Conservation (phyloP, 164 flowering plant species). For the Berberis thunbergii region DNA sequence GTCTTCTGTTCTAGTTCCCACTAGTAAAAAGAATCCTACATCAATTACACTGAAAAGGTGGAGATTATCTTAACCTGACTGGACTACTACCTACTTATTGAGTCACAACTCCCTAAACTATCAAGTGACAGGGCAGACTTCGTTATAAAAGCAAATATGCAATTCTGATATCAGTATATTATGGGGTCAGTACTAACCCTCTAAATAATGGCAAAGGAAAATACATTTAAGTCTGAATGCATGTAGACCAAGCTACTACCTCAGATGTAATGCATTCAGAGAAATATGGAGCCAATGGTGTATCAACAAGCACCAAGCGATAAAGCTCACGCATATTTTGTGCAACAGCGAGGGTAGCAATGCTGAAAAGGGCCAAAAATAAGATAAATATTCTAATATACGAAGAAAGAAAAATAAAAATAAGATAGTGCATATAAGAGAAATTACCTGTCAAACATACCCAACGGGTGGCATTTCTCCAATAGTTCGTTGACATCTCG, state of each 20-base stretch:
- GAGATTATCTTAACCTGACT: too few relatives aligned
- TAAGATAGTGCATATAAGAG: not conserved
- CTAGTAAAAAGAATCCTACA: too few relatives aligned
- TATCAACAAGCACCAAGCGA: conserved; percentile 95
- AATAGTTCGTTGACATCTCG: conserved; percentile 96
- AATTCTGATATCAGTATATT: too few relatives aligned
- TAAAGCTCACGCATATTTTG: conserved; percentile 98
- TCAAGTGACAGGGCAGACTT: too few relatives aligned
- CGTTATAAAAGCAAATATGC: too few relatives aligned
- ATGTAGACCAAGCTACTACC: conserved; percentile 29
- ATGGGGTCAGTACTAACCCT: too few relatives aligned
- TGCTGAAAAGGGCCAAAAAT: conserved; percentile 35
- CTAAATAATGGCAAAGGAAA: too few relatives aligned
- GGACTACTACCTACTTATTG: too few relatives aligned
- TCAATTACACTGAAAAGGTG: too few relatives aligned
- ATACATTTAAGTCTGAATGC: not conserved
- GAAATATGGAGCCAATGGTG: conserved; percentile 97
- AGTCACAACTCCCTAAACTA: too few relatives aligned
- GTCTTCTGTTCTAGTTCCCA: too few relatives aligned
- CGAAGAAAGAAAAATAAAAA: conserved; percentile 3
- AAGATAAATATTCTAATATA: not conserved
- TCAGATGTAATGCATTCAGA: conserved; percentile 98
- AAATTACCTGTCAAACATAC: conserved; percentile 97
- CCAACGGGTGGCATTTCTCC: conserved; percentile 98
- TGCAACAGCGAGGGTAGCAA: conserved; percentile 97